A percentile compares a stretch with the other conserved stretches of the same genome.
phyloP scores from a whole-genome alignment of 2,329 filamentous ascomycete genomes.

The Dactylonectria estremocensis region DNA sequence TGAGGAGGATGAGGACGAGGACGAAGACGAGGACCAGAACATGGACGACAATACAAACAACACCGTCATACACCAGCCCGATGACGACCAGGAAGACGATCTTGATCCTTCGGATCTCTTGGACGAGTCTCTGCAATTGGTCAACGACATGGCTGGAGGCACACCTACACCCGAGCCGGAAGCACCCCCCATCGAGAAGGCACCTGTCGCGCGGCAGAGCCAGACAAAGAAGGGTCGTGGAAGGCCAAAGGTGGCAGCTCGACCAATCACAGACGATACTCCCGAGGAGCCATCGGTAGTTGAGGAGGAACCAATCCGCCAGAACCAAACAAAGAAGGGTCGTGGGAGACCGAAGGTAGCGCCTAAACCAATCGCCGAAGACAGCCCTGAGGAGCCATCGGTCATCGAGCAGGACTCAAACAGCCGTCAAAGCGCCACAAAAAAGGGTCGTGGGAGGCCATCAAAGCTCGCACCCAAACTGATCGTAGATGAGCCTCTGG shows the following conservation, averaged over 20 bases:
- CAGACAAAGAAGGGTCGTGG: constrained; percentile 38
- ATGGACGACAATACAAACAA: constrained; percentile 38
- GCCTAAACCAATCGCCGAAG: too few species aligned
- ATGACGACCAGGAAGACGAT: constrained; percentile 4
- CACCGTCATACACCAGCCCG: constrained; percentile 18
- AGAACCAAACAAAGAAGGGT: not conserved
- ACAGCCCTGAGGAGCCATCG: not conserved
- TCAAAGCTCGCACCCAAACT: too few species aligned
- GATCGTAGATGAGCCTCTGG: too few species aligned
- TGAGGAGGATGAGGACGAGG: constrained; percentile 50
- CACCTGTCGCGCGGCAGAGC: constrained; percentile 26
- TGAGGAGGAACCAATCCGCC: constrained; percentile 15
- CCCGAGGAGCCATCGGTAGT: constrained; percentile 29
- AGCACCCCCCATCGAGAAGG: constrained; percentile 16
- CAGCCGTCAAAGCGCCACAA: not conserved
- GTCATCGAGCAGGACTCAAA: constrained; percentile 23
- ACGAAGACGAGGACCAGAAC: constrained; percentile 47
- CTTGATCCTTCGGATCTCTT: constrained; percentile 45
- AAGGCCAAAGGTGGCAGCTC: constrained; percentile 39
- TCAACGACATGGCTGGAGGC: constrained; percentile 51
- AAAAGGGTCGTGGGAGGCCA: too few species aligned
- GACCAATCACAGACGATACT: constrained; percentile 30
- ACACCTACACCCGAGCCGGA: constrained; percentile 39
- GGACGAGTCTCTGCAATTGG: constrained; percentile 62
- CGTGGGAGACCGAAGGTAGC: too few species aligned